phyloP scores from a whole-genome alignment of 2,329 filamentous ascomycete species.

The Aspergillus bombycis region DNA sequence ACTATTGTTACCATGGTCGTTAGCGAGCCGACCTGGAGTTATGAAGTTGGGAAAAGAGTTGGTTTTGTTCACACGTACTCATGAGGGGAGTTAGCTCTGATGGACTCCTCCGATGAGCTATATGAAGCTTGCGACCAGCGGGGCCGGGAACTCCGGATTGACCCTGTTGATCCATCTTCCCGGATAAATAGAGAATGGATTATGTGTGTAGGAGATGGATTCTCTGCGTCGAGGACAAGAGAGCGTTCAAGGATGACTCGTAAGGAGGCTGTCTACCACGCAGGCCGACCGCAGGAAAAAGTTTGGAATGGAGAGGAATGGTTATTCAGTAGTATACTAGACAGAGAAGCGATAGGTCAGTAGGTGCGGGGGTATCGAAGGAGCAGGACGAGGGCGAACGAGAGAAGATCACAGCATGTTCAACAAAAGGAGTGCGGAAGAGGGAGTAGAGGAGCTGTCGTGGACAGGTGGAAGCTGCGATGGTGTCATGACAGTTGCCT shows the following conservation, averaged over 20 bases:
- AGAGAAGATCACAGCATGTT: conserved; percentile 6
- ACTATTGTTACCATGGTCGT: conserved; percentile 61
- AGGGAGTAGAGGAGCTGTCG: neutral
- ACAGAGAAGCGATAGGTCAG: conserved; percentile 24
- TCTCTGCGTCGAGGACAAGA: conserved; percentile 14
- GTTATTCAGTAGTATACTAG: conserved; percentile 19
- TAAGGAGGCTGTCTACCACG: conserved; percentile 29
- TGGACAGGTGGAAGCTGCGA: conserved; percentile 26
- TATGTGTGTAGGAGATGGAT: conserved; percentile 5
- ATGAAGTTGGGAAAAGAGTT: conserved; percentile 47
- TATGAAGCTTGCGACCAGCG: conserved; percentile 87
- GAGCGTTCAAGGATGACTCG: conserved; percentile 31
- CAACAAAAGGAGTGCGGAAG: conserved; percentile 7
- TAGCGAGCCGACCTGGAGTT: conserved; percentile 20
- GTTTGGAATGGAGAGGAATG: conserved; percentile 18
- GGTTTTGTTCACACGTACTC: conserved; percentile 69
- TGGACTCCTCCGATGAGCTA: conserved; percentile 94
- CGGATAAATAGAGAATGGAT: conserved; percentile 24
- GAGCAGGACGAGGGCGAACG: conserved; percentile 11
- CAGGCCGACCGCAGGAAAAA: conserved; percentile 28
- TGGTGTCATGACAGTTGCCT: conserved; percentile 15
- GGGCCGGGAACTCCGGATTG: conserved; percentile 65
- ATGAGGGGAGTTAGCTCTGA: conserved; percentile 96
- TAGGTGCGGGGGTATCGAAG: conserved; percentile 12
- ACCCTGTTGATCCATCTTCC: conserved; percentile 68